Evolutionary conservation across 139 green algal genomes (phyloP).

Genomic region (Pleodorina starrii): DNA sequence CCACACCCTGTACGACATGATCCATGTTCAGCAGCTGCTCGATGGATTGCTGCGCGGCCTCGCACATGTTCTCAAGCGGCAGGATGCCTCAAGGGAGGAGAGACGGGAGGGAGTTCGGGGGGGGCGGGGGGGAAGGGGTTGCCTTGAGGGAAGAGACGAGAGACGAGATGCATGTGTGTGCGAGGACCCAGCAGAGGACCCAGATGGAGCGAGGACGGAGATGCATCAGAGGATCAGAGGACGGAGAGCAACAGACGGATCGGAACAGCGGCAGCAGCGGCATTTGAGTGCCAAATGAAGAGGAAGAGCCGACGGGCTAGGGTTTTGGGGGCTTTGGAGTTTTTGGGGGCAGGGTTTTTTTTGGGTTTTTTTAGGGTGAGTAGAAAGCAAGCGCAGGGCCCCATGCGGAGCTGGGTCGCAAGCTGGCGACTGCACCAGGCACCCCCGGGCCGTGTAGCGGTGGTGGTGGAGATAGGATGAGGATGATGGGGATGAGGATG

Average conservation of each 20-base stretch:
- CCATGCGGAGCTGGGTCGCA: no score
- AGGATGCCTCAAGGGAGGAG: constrained; percentile 62
- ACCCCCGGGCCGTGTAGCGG: no score
- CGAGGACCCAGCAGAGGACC: background rate
- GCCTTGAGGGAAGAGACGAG: background rate
- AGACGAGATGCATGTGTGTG: background rate
- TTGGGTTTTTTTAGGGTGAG: no score
- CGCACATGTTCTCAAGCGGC: constrained; percentile 66
- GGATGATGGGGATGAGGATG: no score
- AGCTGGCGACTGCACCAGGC: no score
- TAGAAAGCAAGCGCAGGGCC: no score
- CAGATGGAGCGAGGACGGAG: background rate
- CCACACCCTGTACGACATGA: constrained; percentile 22
- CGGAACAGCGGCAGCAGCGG: background rate
- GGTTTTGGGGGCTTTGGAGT: no score
- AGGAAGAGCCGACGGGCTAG: no score
- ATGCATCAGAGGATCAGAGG: background rate
- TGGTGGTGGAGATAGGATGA: no score
- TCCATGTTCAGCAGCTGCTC: constrained; percentile 44
- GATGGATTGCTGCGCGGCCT: constrained; percentile 43
- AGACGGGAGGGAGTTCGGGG: no score
- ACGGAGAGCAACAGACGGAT: background rate
- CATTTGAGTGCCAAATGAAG: background rate
- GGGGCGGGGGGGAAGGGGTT: no score
- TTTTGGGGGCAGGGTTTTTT: no score